Percentiles rank a stretch among this genome's conserved stretches.
These are phyloP conservation scores for Neurospora sp. DNA, from an alignment of 2,329 filamentous ascomycete species.

Conservation along the genomic window DNA sequence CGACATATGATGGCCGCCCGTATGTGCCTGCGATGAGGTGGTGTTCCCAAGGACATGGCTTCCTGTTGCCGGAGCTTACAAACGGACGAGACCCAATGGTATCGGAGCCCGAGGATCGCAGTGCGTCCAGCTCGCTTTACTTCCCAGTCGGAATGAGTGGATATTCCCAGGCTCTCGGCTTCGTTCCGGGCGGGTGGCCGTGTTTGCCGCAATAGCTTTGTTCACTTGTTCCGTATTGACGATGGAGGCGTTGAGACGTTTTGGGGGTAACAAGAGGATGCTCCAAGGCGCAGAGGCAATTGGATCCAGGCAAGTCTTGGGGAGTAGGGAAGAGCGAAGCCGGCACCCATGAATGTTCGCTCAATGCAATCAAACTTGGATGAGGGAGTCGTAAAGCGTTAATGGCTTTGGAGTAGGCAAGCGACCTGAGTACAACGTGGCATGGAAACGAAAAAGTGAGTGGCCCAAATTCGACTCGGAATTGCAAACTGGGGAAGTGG, in stretches of 20 bases:
- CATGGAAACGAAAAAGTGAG: background rate
- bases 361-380: background rate
- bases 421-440: background rate
- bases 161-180: background rate
- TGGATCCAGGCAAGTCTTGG: background rate
- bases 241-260: background rate
- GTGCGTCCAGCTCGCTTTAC: background rate
- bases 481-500: background rate
- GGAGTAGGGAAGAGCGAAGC: background rate
- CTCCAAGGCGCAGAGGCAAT: background rate
- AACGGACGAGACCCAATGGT: slow-evolving; percentile 13
- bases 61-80: slow-evolving; percentile 8
- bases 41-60: slow-evolving; percentile 13
- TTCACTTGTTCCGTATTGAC: background rate
- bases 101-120: background rate
- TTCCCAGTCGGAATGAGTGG: background rate
- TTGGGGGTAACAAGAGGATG: background rate
- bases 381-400: background rate
- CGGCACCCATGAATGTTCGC: background rate
- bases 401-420: background rate
- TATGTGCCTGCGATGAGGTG: slow-evolving; percentile 6
- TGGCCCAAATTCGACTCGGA: background rate
- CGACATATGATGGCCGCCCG: slow-evolving; percentile 12
- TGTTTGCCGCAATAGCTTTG: background rate
- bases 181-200: background rate